Evolutionary conservation across 345 rosid species (phyloP), one percentile per base, ranked within the genome.

Genomic region (Eucalyptus cladocalyx): DNA sequence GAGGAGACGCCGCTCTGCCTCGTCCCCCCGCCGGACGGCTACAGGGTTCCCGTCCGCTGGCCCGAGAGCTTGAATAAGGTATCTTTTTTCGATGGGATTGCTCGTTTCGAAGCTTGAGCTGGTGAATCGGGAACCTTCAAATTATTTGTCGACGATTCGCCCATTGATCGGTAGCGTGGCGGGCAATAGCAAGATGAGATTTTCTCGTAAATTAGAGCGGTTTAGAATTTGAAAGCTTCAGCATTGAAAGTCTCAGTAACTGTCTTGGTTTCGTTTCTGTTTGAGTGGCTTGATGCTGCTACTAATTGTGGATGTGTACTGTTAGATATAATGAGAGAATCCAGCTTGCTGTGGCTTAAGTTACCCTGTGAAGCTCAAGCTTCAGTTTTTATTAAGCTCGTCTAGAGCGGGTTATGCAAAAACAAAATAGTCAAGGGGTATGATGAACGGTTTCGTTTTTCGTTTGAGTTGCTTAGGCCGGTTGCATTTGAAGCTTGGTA

Each of bases 11-110:
- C 92, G 85, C 92, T 92, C 89, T 93, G 95, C 90, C 88, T 93
- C 90, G 90, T 93, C 87, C 95, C 95, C 14, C 90, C 94, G 32
- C 95, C 95, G 26, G 49, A 87, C 32, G 95, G 94, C 48, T 92
- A 92, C 87, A 92, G 88, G 89, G 87, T 93, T 86, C 91, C 95
- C 12, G 93, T 93, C 62, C 92, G 56, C 37, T 93, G 95, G 95
- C 94, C 95, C 32, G 90, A 91, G 86, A 93, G 95, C 89, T 89
- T 92, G 90, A 90, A 92, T 87, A 93, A 93, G 92, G 95, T 93
- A 60, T 17, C 42, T 50, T 24, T 24, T 24, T 86, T 11, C 14
- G 54, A 51, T 40, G 85, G 85, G 85, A 76, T 40, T 40, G 8
- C 85, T 76, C 47, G 85, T 76, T 76, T 76, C 85, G 85, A 76